A percentile compares a stretch with the other conserved stretches of the same genome.
phyloP scores from a whole-genome alignment of 805 yeast species.

The Candida hispaniensis region DNA sequence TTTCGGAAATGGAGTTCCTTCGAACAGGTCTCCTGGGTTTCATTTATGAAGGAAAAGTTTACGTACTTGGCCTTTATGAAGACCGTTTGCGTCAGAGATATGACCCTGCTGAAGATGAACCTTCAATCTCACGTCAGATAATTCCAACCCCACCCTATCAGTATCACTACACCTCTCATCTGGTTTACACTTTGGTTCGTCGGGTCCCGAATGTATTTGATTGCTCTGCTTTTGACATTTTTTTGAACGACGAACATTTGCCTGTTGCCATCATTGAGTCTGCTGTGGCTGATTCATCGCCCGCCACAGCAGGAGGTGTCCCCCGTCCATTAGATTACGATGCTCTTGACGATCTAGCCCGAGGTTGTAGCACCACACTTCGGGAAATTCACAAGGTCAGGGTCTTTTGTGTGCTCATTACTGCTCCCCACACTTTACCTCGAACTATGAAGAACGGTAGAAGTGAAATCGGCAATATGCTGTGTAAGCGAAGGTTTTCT shows the following conservation, averaged over 20 bases:
- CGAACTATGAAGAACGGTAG: constrained; percentile 78
- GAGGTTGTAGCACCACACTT: constrained; percentile 36
- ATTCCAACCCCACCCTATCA: constrained; percentile 28
- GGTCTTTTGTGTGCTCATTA: constrained; percentile 69
- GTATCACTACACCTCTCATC: constrained; percentile 79
- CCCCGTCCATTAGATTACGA: constrained; percentile 21
- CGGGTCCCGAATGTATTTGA: constrained; percentile 75
- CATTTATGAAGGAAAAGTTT: constrained; percentile 74
- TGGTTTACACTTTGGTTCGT: constrained; percentile 72
- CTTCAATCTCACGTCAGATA: constrained; percentile 21
- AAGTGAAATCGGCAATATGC: constrained; percentile 83
- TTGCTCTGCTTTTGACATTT: constrained; percentile 82
- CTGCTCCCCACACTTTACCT: constrained; percentile 73
- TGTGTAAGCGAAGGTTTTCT: constrained; percentile 62
- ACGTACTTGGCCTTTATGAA: constrained; percentile 80
- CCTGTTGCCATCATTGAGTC: constrained; percentile 83
- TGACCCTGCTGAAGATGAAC: constrained; percentile 38
- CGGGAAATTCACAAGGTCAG: constrained; percentile 59
- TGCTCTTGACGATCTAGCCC: constrained; percentile 41
- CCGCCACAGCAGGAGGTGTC: constrained; percentile 5
- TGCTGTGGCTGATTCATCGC: constrained; percentile 34
- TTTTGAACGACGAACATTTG: constrained; percentile 65
- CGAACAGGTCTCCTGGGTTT: constrained; percentile 90
- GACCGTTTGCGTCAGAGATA: constrained; percentile 76
- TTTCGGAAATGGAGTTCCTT: constrained; percentile 64